Conservation (phyloP, 257 asterid genomes). For the Salvia hispanica region DNA sequence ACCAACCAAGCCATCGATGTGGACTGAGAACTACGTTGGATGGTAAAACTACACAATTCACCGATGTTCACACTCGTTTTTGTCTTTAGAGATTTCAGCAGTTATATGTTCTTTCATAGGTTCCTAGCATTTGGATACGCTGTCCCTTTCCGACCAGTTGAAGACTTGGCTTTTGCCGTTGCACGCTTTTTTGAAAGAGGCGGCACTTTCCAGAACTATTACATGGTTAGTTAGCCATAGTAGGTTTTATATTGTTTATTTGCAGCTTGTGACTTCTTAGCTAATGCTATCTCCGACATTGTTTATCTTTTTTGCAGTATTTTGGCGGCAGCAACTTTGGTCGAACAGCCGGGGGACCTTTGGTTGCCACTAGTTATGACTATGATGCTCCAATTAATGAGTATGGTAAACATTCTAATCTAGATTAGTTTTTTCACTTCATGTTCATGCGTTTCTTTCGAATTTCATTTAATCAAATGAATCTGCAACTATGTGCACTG, state of each 20-base stretch:
- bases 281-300: background rate
- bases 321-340: constrained; percentile 93
- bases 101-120: constrained; percentile 42
- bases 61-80: background rate
- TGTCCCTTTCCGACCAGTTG: constrained; percentile 75
- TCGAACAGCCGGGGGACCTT: constrained; percentile 82
- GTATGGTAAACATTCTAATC: constrained; percentile 55
- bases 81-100: constrained; percentile 4
- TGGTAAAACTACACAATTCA: constrained; percentile 46
- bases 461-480: no score
- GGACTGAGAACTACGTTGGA: constrained; percentile 87
- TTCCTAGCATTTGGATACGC: constrained; percentile 82
- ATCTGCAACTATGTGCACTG: background rate
- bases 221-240: constrained; percentile 67
- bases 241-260: background rate
- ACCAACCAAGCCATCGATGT: constrained; percentile 66
- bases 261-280: constrained; percentile 27
- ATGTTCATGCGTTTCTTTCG: background rate
- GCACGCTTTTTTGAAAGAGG: constrained; percentile 85
- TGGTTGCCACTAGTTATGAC: constrained; percentile 79
- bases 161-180: constrained; percentile 84
- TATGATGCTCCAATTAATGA: constrained; percentile 87
- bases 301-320: constrained; percentile 46
- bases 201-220: constrained; percentile 83
- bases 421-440: background rate